A percentile compares a stretch with the other conserved stretches of the same genome.
phyloP scores from a whole-genome alignment of 495 filamentous ascomycete species.

The Aspergillus egyptiacus region DNA sequence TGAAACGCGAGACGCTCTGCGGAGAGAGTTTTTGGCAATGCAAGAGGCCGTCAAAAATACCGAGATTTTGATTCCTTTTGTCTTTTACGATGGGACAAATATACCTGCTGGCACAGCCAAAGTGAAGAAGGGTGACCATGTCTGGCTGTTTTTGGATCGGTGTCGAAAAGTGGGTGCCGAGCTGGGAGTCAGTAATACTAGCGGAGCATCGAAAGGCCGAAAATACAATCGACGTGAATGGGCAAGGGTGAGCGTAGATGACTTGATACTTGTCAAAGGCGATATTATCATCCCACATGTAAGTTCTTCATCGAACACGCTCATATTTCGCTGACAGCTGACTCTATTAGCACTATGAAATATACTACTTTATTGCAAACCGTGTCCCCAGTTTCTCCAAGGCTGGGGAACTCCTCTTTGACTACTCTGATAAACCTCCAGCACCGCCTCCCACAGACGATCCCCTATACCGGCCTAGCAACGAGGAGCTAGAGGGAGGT shows the following conservation, averaged over 20 bases:
- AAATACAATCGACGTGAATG: conserved; percentile 71
- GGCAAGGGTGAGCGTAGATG: conserved; percentile 92
- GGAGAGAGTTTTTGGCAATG: conserved; percentile 76
- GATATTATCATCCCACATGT: conserved; percentile 94
- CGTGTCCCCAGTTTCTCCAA: conserved; percentile 63
- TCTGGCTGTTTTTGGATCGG: conserved; percentile 89
- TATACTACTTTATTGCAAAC: conserved; percentile 96
- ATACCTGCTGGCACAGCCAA: conserved; percentile 75
- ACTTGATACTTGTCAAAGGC: conserved; percentile 87
- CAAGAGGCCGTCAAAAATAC: conserved; percentile 86
- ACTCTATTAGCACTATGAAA: conserved; percentile 79
- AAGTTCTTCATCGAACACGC: conserved; percentile 30
- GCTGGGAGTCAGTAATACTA: conserved; percentile 60
- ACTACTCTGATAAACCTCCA: conserved; percentile 61
- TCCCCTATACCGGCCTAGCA: conserved; percentile 41
- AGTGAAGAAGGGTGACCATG: conserved; percentile 85
- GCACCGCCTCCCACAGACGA: conserved; percentile 30
- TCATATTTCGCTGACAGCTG: conserved; percentile 17
- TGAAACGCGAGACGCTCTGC: conserved; percentile 70
- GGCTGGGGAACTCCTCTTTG: conserved; percentile 55
- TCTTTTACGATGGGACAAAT: conserved; percentile 97
- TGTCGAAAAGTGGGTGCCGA: conserved; percentile 86
- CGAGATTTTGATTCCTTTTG: conserved; percentile 88
- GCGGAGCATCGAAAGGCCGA: conserved; percentile 48
- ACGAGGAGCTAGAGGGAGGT: conserved; percentile 62